A percentile compares a stretch with the other conserved stretches of the same genome.
Conservation (phyloP, 2,329 filamentous ascomycete species). For the Fusarium nodosum region DNA sequence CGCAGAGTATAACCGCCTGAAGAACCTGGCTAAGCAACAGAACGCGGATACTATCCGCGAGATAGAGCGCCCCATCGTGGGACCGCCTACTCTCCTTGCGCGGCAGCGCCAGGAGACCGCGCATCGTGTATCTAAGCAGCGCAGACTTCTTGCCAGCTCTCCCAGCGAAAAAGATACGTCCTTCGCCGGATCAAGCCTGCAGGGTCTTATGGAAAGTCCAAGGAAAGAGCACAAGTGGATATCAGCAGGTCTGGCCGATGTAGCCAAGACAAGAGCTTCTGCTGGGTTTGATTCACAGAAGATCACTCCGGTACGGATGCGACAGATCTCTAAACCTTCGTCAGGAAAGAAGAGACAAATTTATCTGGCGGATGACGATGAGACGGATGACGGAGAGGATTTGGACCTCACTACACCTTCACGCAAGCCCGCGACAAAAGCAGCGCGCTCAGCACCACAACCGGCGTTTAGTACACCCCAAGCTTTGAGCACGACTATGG, state of each 20-base stretch:
- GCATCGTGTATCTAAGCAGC: constrained; percentile 47
- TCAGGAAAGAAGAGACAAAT: constrained; percentile 36
- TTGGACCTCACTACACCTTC: constrained; percentile 39
- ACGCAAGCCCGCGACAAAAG: constrained; percentile 16
- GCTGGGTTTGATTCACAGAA: constrained; percentile 47
- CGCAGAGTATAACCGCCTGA: constrained; percentile 80
- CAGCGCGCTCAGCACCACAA: constrained; percentile 26
- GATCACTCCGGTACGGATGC: constrained; percentile 32
- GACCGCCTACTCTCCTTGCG: constrained; percentile 50
- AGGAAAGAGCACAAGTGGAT: constrained; percentile 52
- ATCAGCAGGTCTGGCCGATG: constrained; percentile 40
- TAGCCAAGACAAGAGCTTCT: constrained; percentile 47
- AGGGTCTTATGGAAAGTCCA: constrained; percentile 61
- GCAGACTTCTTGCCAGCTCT: constrained; percentile 30
- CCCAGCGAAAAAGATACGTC: constrained; percentile 30
- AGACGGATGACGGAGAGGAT: constrained; percentile 35
- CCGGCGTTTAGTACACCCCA: constrained; percentile 34
- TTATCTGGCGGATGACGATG: constrained; percentile 31
- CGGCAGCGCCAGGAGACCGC: constrained; percentile 42
- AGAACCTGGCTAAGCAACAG: constrained; percentile 66
- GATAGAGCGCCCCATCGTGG: constrained; percentile 66
- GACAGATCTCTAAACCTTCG: background rate
- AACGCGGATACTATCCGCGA: constrained; percentile 66
- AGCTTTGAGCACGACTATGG: constrained; percentile 17
- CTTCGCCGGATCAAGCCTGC: constrained; percentile 54